These are phyloP conservation scores for Komagataea norvegica DNA, from an alignment of 1,139 yeast species.

Conservation along the genomic window DNA sequence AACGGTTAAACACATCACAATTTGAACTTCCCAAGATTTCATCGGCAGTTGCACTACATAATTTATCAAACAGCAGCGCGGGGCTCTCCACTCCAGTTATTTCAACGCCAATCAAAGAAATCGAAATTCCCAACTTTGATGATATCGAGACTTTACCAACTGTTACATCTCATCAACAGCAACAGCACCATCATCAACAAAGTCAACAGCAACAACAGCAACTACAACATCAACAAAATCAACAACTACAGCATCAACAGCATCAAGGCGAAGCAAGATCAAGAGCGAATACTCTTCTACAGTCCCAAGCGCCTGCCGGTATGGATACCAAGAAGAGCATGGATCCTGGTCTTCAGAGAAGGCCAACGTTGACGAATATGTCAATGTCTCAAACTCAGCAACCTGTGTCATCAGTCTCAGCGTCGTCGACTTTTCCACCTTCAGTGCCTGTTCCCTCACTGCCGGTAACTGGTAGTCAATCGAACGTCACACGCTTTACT, in stretches of 20 bases:
- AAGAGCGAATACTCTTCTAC: constrained; percentile 46
- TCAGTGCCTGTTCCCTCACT: constrained; percentile 2
- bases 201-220: constrained; percentile 20
- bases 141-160: constrained; percentile 23
- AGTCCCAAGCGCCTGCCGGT: constrained; percentile 47
- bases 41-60: constrained; percentile 39
- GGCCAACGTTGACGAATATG: constrained; percentile 20
- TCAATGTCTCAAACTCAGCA: constrained; percentile 6
- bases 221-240: constrained; percentile 20
- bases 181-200: constrained; percentile 11
- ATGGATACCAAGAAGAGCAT: constrained; percentile 35
- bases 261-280: constrained; percentile 29
- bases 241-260: constrained; percentile 18
- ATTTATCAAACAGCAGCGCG: constrained; percentile 31
- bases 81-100: constrained; percentile 22
- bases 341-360: constrained; percentile 23
- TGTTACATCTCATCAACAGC: constrained; percentile 23
- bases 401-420: constrained; percentile 4
- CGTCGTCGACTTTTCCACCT: constrained; percentile 7
- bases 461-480: constrained; percentile 10
- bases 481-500: constrained; percentile 18
- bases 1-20: constrained; percentile 7
- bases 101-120: constrained; percentile 45
- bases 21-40: constrained; percentile 24
- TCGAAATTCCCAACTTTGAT: constrained; percentile 52